Percentiles rank a stretch among this genome's conserved stretches.
phyloP scores from a whole-genome alignment of 78 protist genomes.

The Tieghemostelium lacteum region DNA sequence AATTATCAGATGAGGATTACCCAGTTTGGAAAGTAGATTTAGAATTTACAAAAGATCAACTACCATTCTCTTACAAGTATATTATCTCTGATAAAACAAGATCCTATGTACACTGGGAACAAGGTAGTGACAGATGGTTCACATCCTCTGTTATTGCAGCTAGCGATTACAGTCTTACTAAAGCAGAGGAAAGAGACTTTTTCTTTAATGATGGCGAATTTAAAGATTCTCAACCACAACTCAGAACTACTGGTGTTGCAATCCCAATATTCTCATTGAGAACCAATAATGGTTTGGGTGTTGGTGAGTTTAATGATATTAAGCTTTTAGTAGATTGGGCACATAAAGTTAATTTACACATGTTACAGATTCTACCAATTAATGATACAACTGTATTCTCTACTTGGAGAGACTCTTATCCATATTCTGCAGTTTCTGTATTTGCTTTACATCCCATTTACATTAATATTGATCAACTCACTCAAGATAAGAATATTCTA shows the following conservation, averaged over 20 bases:
- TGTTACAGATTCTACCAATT: constrained; percentile 92
- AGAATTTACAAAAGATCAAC: constrained; percentile 62
- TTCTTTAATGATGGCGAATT: constrained; percentile 63
- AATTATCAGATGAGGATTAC: constrained; percentile 14
- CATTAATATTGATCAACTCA: constrained; percentile 52
- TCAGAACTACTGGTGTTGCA: constrained; percentile 88
- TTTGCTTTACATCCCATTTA: constrained; percentile 91
- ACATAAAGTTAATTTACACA: constrained; percentile 40
- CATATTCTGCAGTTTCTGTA: constrained; percentile 86
- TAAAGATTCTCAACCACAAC: not conserved
- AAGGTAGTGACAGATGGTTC: constrained; percentile 59
- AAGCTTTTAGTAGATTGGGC: constrained; percentile 79
- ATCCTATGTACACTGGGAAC: constrained; percentile 57
- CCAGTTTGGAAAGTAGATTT: constrained; percentile 70
- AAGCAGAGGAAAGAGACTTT: constrained; percentile 25
- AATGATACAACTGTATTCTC: constrained; percentile 87
- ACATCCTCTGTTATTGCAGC: constrained; percentile 25
- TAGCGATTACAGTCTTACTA: constrained; percentile 7
- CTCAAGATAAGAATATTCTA: constrained; percentile 20
- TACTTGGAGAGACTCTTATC: constrained; percentile 87
- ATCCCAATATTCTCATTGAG: constrained; percentile 91
- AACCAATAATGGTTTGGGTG: constrained; percentile 74
- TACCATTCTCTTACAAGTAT: constrained; percentile 63
- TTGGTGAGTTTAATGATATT: constrained; percentile 93
- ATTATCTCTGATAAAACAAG: constrained; percentile 44